Evolutionary conservation across 2,329 filamentous ascomycete species (phyloP).

Genomic region (Harringtonia aguacate): DNA sequence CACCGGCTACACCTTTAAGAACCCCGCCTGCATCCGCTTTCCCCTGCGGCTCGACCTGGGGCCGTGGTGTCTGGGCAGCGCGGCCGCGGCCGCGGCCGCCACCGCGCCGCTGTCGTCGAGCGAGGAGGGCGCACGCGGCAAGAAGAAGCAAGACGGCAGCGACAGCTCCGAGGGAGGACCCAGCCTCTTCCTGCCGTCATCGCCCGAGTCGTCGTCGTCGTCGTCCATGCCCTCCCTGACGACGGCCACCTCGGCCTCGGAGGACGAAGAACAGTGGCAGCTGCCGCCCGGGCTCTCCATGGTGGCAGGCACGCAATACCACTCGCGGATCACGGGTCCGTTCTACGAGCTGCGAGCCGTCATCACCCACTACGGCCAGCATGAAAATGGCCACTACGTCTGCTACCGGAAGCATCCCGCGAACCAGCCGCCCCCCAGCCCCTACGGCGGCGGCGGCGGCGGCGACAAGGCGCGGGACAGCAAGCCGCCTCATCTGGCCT

Average conservation of each 20-base stretch:
- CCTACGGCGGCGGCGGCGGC: constrained; percentile 11
- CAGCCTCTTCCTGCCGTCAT: too few relatives aligned
- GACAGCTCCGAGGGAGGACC: too few relatives aligned
- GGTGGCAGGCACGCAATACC: constrained; percentile 46
- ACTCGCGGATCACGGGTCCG: constrained; percentile 42
- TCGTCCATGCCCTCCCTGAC: background rate
- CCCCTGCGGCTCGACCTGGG: constrained; percentile 64
- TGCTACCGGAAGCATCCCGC: constrained; percentile 67
- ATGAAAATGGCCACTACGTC: constrained; percentile 94
- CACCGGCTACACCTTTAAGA: constrained; percentile 74
- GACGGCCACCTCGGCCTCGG: background rate
- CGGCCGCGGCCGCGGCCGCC: constrained; percentile 15
- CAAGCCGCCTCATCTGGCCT: too few relatives aligned
- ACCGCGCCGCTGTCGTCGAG: constrained; percentile 15
- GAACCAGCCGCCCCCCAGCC: background rate
- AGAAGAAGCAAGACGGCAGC: background rate
- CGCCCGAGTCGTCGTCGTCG: constrained; percentile 1
- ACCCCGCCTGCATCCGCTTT: constrained; percentile 68
- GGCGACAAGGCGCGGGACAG: constrained; percentile 16
- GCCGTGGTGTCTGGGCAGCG: constrained; percentile 72
- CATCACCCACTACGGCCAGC: constrained; percentile 78
- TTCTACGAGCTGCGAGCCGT: constrained; percentile 74
- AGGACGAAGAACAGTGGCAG: constrained; percentile 54
- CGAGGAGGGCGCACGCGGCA: background rate
- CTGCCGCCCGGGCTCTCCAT: constrained; percentile 61